Evolutionary conservation across 352 stramenopile genomes (phyloP).

Genomic region (Phytophthora rubi): DNA sequence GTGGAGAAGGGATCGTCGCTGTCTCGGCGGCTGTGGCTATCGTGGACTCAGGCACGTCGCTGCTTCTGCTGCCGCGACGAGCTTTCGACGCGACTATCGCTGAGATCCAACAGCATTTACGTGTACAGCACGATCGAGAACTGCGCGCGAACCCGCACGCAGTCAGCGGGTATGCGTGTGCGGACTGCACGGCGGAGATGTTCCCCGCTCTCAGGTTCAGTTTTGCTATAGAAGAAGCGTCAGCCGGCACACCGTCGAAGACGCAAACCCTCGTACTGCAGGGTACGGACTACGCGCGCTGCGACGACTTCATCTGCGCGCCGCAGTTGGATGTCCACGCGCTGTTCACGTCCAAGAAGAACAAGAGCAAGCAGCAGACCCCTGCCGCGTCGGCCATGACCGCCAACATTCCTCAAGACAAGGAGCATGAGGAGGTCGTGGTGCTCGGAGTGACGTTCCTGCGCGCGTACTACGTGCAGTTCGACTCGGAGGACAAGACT

Average conservation of each 20-base stretch:
- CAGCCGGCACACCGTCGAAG: neutral
- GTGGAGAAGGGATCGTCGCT: slow-evolving; percentile 25
- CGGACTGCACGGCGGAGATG: slow-evolving; percentile 50
- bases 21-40: slow-evolving; percentile 45
- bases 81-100: slow-evolving; percentile 53
- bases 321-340: slow-evolving; percentile 66
- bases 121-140: slow-evolving; percentile 23
- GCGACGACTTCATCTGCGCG: slow-evolving; percentile 56
- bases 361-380: slow-evolving; percentile 18
- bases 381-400: slow-evolving; percentile 20
- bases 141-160: slow-evolving; percentile 33
- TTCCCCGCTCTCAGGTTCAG: slow-evolving; percentile 63
- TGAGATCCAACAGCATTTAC: slow-evolving; percentile 48
- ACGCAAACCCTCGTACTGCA: slow-evolving; percentile 52
- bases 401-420: slow-evolving; percentile 12
- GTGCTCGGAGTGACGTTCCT: slow-evolving; percentile 73
- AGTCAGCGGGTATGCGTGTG: slow-evolving; percentile 54
- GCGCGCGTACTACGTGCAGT: slow-evolving; percentile 72
- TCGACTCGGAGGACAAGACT: slow-evolving; percentile 48
- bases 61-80: slow-evolving; percentile 55
- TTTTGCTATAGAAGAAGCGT: slow-evolving; percentile 32
- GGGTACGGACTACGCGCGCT: slow-evolving; percentile 69
- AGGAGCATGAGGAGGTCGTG: slow-evolving; percentile 41
- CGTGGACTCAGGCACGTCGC: slow-evolving; percentile 73
- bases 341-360: slow-evolving; percentile 39